Evolutionary conservation across 169 alveolate genomes (phyloP).

Genomic region (Plasmodium gallinaceum): DNA sequence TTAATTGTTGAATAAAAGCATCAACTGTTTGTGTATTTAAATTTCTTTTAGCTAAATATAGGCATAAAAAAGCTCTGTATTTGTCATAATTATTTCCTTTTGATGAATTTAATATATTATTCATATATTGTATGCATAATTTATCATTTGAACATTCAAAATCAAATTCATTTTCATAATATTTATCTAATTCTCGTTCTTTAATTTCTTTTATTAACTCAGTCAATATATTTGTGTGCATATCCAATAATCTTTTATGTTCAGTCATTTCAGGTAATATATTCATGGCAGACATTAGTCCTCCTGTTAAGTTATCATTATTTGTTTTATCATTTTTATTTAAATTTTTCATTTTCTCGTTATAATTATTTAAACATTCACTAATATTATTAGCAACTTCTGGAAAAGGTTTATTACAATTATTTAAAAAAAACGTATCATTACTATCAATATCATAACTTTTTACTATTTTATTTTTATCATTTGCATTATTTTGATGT

Average conservation of each 20-base stretch:
- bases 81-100: constrained; percentile 80
- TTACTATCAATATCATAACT: constrained; percentile 80
- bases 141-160: constrained; percentile 82
- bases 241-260: constrained; percentile 88
- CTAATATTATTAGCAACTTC: constrained; percentile 86
- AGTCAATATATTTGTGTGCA: constrained; percentile 90
- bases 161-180: constrained; percentile 86
- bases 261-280: constrained; percentile 90
- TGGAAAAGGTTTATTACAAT: constrained; percentile 82
- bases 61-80: constrained; percentile 81
- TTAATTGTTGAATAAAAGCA: constrained; percentile 77
- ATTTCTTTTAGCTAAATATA: constrained; percentile 78
- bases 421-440: constrained; percentile 79
- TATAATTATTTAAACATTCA: constrained; percentile 80
- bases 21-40: constrained; percentile 71
- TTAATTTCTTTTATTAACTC: constrained; percentile 87
- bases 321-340: constrained; percentile 48
- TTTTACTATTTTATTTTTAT: background rate
- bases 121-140: constrained; percentile 79
- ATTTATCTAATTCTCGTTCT: constrained; percentile 86
- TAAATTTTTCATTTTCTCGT: constrained; percentile 79
- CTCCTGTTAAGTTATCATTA: constrained; percentile 79
- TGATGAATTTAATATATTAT: constrained; percentile 78
- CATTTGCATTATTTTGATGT: background rate
- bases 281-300: constrained; percentile 87